These are phyloP conservation scores for Aspergillus biplanus DNA, from an alignment of 495 filamentous ascomycete species.

Conservation along the genomic window DNA sequence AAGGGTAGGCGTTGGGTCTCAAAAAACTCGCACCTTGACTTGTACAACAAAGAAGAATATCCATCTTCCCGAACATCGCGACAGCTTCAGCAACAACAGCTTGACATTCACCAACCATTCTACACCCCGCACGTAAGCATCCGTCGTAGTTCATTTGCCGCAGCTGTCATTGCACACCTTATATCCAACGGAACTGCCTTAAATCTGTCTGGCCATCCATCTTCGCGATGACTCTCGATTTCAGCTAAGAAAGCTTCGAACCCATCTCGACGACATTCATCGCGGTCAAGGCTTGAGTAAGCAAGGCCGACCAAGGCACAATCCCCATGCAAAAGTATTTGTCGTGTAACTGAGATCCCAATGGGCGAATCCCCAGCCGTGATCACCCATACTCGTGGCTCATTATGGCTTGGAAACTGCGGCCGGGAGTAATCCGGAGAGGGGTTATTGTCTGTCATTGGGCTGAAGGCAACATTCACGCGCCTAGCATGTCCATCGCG, in stretches of 20 bases:
- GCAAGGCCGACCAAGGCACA: constrained; percentile 78
- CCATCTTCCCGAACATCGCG: constrained; percentile 79
- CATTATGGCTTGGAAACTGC: constrained; percentile 61
- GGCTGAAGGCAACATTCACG: constrained; percentile 31
- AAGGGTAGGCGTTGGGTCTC: background rate
- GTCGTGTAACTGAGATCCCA: constrained; percentile 68
- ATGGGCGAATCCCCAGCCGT: constrained; percentile 84
- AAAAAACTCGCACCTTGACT: constrained; percentile 67
- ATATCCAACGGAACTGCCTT: constrained; percentile 53
- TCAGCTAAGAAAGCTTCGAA: constrained; percentile 62
- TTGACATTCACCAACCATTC: constrained; percentile 63
- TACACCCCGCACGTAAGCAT: constrained; percentile 28
- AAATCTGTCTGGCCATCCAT: constrained; percentile 50
- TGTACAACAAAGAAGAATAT: constrained; percentile 86
- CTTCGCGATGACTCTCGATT: constrained; percentile 65
- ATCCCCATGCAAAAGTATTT: constrained; percentile 83
- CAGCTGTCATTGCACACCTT: constrained; percentile 39
- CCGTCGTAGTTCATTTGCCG: background rate
- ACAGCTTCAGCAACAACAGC: constrained; percentile 86
- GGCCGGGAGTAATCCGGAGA: constrained; percentile 45
- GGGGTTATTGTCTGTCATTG: constrained; percentile 44
- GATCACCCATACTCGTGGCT: constrained; percentile 81
- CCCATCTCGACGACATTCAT: constrained; percentile 50
- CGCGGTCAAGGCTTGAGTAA: constrained; percentile 50
- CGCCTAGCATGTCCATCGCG: constrained; percentile 39